These are phyloP conservation scores for Coemansia sp. DNA, from an alignment of 192 early-diverging fungal species.

Conservation along the genomic window DNA sequence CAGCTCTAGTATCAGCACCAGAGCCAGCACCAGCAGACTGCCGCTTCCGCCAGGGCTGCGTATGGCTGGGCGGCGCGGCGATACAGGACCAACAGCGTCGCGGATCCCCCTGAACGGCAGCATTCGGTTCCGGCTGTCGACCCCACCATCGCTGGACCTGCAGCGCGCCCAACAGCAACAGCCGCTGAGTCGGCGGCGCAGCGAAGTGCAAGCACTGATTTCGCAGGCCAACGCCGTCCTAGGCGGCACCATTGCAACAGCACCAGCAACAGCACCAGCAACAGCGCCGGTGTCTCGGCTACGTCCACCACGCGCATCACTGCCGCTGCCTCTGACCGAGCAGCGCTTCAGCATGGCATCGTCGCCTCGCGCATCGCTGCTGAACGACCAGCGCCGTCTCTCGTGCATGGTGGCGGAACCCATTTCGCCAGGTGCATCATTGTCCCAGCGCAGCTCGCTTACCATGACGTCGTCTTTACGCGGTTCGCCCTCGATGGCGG, in stretches of 20 bases:
- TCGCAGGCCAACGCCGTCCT: constrained; percentile 50
- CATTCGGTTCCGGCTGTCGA: constrained; percentile 13
- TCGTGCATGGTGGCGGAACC: background rate
- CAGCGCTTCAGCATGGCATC: too few relatives aligned
- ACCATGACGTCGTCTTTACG: too few relatives aligned
- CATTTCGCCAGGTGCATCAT: too few relatives aligned
- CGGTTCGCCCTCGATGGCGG: too few relatives aligned
- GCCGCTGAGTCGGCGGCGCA: constrained; percentile 23
- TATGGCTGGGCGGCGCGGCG: constrained; percentile 18
- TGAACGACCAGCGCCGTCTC: background rate
- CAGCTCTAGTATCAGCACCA: background rate
- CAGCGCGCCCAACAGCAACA: too few relatives aligned
- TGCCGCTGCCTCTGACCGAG: constrained; percentile 18
- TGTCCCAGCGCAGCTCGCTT: too few relatives aligned
- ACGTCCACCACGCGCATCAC: constrained; percentile 42
- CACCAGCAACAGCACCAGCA: too few relatives aligned
- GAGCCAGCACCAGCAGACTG: constrained; percentile 6
- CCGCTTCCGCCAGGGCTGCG: constrained; percentile 3
- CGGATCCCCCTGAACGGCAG: constrained; percentile 1
- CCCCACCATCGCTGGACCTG: background rate
- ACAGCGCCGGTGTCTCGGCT: constrained; percentile 2
- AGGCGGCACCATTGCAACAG: constrained; percentile 6
- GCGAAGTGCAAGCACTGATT: constrained; percentile 46
- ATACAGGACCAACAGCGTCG: background rate
- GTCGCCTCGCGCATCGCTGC: background rate